phyloP scores from a whole-genome alignment of 2,329 filamentous ascomycete species.

The Trichophaea hybrida region DNA sequence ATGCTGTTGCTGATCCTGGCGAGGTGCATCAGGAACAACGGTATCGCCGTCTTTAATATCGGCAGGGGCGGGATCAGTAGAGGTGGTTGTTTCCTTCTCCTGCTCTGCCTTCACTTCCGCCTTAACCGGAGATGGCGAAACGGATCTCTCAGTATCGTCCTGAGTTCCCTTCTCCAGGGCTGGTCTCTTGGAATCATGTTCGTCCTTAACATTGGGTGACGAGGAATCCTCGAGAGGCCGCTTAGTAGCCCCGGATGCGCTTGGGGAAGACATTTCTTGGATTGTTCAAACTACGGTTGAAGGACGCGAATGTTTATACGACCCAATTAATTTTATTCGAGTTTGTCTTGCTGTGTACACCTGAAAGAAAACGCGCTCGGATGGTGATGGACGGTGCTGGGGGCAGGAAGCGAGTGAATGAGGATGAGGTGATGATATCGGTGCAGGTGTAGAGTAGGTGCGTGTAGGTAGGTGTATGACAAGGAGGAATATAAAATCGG shows the following conservation, averaged over 20 bases:
- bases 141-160: conserved; percentile 32
- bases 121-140: conserved; percentile 6
- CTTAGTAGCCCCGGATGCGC: conserved; percentile 46
- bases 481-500: conserved; percentile 3
- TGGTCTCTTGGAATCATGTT: conserved; percentile 92
- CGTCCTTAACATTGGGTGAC: conserved; percentile 80
- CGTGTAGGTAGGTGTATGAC: conserved; percentile 11
- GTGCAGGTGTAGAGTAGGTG: conserved; percentile 10
- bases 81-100: conserved; percentile 27
- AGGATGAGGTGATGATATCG: conserved; percentile 19
- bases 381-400: conserved; percentile 20
- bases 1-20: conserved; percentile 30
- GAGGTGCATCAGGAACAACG: conserved; percentile 45
- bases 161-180: conserved; percentile 70
- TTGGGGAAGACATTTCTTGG: conserved; percentile 34
- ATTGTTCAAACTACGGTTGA: conserved; percentile 14
- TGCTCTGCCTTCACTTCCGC: conserved; percentile 30
- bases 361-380: conserved; percentile 23
- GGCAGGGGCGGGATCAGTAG: conserved; percentile 30
- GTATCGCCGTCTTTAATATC: conserved; percentile 51
- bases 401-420: conserved; percentile 15
- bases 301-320: conserved; percentile 1
- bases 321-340: conserved; percentile 10
- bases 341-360: conserved; percentile 24
- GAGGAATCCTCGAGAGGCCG: conserved; percentile 94